Evolutionary conservation across 2,329 filamentous ascomycete genomes (phyloP), one percentile per base, ranked within the genome.

Genomic region (Alternaria triticimaculans): DNA sequence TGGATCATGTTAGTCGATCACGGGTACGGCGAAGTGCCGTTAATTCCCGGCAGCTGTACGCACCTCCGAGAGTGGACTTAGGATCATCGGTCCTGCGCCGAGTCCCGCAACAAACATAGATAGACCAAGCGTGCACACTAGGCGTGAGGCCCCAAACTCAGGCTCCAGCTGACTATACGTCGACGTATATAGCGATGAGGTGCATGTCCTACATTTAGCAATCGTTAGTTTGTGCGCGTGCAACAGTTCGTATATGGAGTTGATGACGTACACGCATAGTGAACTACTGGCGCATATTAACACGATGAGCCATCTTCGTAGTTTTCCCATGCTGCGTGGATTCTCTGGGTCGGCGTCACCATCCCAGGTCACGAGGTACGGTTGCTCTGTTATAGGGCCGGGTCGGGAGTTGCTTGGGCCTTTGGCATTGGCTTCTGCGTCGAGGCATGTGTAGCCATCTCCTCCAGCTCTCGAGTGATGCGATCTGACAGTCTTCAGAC

Each of bases 181-280:
- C 12, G 88, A 88, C 0, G 93, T 95, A 80, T 97, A 97, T 72
- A 97, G 89, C n/a, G 93, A 96, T 51, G 91, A 94, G 2, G 92
- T 88, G 76, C 90, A 93, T 9, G 94, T 97, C 58, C 91, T 94
- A 72, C 56, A 51, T 50, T 59, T 44, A 55, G 61, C 26, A 30
- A 37, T 54, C 57, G 51, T 55, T 50, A 61, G 57, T 45, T 26
- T 51, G 58, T 18, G 25, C 20, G n/a, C 48, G 6, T 14, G 54
- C 51, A 56, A 41, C 14, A 6, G 21, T 15, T 48, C 15, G 9
- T 15, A 51, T 25, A n/a, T 11, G 12, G 21, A 21, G 9, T 33
- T 33, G 43, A 15, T 12, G 30, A 89, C 92, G 85, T 86, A 94
- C 91, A 97, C 94, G 79, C 92, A 95, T 63, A 96, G 84, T 50